Base-by-base conservation (phyloP, 2,329 filamentous ascomycete species). In the Xylaria hypoxylon region DNA sequence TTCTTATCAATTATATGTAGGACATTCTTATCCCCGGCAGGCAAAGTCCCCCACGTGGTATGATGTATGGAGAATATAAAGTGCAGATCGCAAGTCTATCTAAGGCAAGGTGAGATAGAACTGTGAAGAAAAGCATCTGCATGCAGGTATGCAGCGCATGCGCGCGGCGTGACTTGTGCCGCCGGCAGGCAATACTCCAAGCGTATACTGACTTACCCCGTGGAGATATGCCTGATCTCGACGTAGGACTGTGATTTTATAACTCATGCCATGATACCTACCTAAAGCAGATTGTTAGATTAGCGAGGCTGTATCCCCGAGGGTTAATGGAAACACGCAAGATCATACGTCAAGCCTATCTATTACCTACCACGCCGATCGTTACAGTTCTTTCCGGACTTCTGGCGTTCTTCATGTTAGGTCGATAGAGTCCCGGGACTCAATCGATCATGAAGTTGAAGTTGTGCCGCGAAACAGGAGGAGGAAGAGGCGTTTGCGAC, bases 21-120 rank as follows among this genome's bases (percentile, higher is more conserved):
- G 22, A 28, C 6, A 3, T 28, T 55, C 51, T 38, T n/a, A 38
- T 53, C 31, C 1, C 31, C 50, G 50, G 50, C 50, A 53, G 50
- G 50, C 50, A 53, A 15, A 53, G n/a, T 6, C 35, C 52, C 26
- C 51, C 52, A 55, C 52, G 52, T 55, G 52, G 52, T 55, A n/a
- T 26, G 11, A 42, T 26, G 35, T 22, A 17, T 40, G 22, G 51
- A 42, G 28, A 15, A 22, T n/a, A 22, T 35, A 3, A 10, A 17
- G 51, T n/a, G n/a, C n/a, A n/a, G 6, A 35, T n/a, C 48, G 3
- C n/a, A 33, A 28, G 28, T n/a, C 6, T 22, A 15, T 38, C 35
- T 10, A 38, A 55, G 51, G 35, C 51, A 28, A 40, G 35, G 50
- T 40, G 33, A 53, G 50, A 38, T 38, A 26, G 24, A 33, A 38